These are phyloP conservation scores for Tolypocladium cylindrosporum DNA, from an alignment of 2,329 filamentous ascomycete species.

Conservation along the genomic window DNA sequence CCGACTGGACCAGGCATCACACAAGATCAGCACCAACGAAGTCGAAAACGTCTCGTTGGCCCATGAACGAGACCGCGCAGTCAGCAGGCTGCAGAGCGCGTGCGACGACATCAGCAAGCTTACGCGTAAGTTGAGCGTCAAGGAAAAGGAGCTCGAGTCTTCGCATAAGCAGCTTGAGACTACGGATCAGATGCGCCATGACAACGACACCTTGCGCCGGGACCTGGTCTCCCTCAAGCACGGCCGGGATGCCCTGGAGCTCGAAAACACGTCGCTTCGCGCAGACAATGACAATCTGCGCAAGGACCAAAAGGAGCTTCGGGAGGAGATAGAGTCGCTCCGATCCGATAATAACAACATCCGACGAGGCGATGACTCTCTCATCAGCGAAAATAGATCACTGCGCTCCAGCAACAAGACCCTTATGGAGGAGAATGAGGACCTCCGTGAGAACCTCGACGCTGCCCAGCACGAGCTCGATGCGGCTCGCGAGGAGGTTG, in stretches of 20 bases:
- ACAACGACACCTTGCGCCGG: constrained; percentile 29
- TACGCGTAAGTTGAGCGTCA: constrained; percentile 29
- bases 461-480: constrained; percentile 31
- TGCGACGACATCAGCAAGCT: constrained; percentile 46
- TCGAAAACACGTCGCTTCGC: constrained; percentile 31
- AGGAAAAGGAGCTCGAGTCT: constrained; percentile 31
- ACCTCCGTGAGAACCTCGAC: constrained; percentile 31
- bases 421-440: constrained; percentile 32
- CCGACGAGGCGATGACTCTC: constrained; percentile 31
- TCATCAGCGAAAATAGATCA: constrained; percentile 34
- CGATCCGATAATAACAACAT: constrained; percentile 30
- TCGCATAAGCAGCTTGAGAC: constrained; percentile 31
- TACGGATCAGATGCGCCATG: constrained; percentile 26
- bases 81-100: constrained; percentile 51
- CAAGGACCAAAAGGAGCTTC: constrained; percentile 23
- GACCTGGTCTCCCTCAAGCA: constrained; percentile 30
- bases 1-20: constrained; percentile 52
- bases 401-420: constrained; percentile 30
- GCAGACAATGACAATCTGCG: constrained; percentile 29
- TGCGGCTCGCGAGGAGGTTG: constrained; percentile 27
- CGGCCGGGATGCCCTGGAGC: constrained; percentile 22
- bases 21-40: constrained; percentile 51
- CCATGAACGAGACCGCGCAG: constrained; percentile 55
- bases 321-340: constrained; percentile 29
- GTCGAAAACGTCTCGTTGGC: constrained; percentile 53